Percentiles rank a stretch among this genome's conserved stretches.
Conservation (phyloP, 2,329 filamentous ascomycete species). For the Xylaria sp. region DNA sequence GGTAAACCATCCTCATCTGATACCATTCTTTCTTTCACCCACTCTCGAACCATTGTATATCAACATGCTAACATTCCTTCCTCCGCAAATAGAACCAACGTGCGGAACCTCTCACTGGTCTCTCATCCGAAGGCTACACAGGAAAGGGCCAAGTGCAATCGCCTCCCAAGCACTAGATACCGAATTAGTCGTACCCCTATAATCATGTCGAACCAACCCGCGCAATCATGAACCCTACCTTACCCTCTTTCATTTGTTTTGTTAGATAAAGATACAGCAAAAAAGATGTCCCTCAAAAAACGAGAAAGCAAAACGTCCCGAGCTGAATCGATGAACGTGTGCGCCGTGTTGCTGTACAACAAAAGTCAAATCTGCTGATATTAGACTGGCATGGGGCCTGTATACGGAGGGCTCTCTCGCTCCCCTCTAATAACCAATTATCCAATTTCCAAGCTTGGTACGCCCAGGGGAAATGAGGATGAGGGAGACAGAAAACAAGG, state of each 20-base stretch:
- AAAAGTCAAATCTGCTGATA: slow-evolving; percentile 26
- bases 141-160: slow-evolving; percentile 85
- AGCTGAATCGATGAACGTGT: slow-evolving; percentile 34
- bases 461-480: slow-evolving; percentile 10
- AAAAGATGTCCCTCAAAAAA: slow-evolving; percentile 34
- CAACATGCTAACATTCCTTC: slow-evolving; percentile 33
- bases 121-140: slow-evolving; percentile 80
- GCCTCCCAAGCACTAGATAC: slow-evolving; percentile 60
- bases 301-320: slow-evolving; percentile 37
- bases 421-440: slow-evolving; percentile 22
- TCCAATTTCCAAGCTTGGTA: not conserved
- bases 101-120: slow-evolving; percentile 86
- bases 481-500: slow-evolving; percentile 8
- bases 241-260: slow-evolving; percentile 51
- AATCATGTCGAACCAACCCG: slow-evolving; percentile 38
- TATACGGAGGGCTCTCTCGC: slow-evolving; percentile 12
- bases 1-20: slow-evolving; percentile 65
- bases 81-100: slow-evolving; percentile 73
- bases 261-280: slow-evolving; percentile 48
- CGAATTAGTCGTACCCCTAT: slow-evolving; percentile 35
- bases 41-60: not conserved
- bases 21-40: not conserved
- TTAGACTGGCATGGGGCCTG: slow-evolving; percentile 28
- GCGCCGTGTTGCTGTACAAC: slow-evolving; percentile 41
- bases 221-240: slow-evolving; percentile 37